Conservation (phyloP, 2,329 filamentous ascomycete species). For the Neonectria hederae region DNA sequence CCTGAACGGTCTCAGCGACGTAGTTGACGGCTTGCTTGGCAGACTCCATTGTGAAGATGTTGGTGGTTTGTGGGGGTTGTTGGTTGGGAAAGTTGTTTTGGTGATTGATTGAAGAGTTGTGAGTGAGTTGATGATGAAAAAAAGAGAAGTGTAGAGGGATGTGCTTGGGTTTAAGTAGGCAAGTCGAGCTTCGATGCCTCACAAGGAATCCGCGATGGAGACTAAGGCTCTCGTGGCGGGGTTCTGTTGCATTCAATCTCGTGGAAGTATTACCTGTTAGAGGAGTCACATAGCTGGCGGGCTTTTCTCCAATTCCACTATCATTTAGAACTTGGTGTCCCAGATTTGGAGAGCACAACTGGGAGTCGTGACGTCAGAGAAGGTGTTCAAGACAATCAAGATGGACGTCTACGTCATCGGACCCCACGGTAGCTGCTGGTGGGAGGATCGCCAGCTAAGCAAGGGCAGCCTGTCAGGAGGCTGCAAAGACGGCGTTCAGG, state of each 20-base stretch:
- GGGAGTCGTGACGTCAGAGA: slow-evolving; percentile 27
- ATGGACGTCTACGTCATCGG: slow-evolving; percentile 16
- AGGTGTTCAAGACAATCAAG: background rate
- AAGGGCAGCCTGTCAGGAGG: slow-evolving; percentile 2
- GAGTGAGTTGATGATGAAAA: slow-evolving; percentile 30
- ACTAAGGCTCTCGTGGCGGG: background rate
- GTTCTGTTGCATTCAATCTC: background rate
- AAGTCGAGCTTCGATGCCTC: slow-evolving; percentile 3
- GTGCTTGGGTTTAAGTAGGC: slow-evolving; percentile 35
- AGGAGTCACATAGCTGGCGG: background rate
- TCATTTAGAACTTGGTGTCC: background rate
- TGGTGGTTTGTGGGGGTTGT: slow-evolving; percentile 27
- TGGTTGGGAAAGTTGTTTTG: slow-evolving; percentile 13
- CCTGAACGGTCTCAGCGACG: slow-evolving; percentile 72
- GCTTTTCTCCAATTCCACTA: background rate
- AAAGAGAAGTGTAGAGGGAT: slow-evolving; percentile 9
- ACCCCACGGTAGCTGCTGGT: slow-evolving; percentile 2
- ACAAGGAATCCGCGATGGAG: background rate
- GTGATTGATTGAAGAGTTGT: slow-evolving; percentile 13
- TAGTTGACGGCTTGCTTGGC: slow-evolving; percentile 73
- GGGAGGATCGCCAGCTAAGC: background rate
- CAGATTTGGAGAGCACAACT: background rate
- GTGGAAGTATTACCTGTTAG: slow-evolving; percentile 12
- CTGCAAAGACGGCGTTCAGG: background rate
- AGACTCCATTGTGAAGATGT: slow-evolving; percentile 58